Evolutionary conservation across 208 protist genomes (phyloP), one percentile per base, ranked within the genome.

Genomic region (Leishmania braziliensis): DNA sequence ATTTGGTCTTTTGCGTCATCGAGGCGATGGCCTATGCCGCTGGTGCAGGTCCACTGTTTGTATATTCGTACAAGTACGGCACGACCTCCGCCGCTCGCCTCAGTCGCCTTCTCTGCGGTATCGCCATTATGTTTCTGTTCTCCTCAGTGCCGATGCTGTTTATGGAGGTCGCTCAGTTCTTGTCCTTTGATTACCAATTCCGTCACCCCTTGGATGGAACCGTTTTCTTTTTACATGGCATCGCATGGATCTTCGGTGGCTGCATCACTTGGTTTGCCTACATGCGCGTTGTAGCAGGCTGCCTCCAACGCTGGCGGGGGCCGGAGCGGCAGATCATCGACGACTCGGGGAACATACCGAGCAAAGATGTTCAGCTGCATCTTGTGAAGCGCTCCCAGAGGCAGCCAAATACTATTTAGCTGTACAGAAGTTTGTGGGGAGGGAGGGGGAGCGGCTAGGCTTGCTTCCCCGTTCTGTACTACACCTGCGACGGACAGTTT

Each of bases 21-120:
- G 89, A 86, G 33, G 48, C 92, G 26, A 48, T 95, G 18, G 63
- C 75, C 3, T 96, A 90, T 71, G 91, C 68, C 4, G 43, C 68
- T 4, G 78, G 78, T 53, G 88, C 84, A 0, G 92, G 78, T 9
- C 94, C 94, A 39, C 83, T 96, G 26, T 94, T 96, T 80, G 84
- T 97, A 5, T 95, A 93, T 78, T 82, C 90, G 43, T 97, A 96
- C 85, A 96, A 95, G 80, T 97, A 97, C 78, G 91, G 90, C n/a
- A 65, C 75, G 5, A 91, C 88, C 3, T 78, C 80, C 26, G 63
- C 71, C 23, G 74, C 75, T 29, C 81, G 91, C 36, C 58, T 81
- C 26, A 83, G 63, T 16, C 70, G 89, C 6, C 66, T 95, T 51
- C 79, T 91, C 16, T 43, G 33, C 14, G 94, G 92, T 12, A 88